These are phyloP conservation scores for Digitaria exilis DNA, from an alignment of 202 grass and related monocot genomes.

Conservation along the genomic window DNA sequence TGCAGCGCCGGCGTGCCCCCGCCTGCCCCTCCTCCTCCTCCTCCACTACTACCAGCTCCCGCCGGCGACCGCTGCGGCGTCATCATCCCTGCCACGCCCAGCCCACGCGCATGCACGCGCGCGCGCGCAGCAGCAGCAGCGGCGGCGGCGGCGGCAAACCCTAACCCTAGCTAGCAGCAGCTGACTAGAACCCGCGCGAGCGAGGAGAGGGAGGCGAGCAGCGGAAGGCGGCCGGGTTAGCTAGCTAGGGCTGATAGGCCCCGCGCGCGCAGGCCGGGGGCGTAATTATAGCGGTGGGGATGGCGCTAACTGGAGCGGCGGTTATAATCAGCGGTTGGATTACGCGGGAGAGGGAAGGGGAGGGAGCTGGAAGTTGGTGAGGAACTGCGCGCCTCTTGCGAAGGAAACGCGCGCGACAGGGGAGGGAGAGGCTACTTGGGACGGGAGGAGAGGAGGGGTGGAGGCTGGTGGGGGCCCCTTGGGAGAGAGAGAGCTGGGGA, in stretches of 20 bases:
- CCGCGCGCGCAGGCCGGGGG: constrained; percentile 10
- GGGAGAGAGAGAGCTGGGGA: not conserved
- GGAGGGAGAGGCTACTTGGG: not conserved
- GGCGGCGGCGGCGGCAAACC: constrained; percentile 33
- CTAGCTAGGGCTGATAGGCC: constrained; percentile 32
- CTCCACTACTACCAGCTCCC: constrained; percentile 3
- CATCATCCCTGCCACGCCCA: constrained; percentile 26
- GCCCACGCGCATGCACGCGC: constrained; percentile 36
- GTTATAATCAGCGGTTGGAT: constrained; percentile 45
- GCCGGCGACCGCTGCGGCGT: constrained; percentile 62
- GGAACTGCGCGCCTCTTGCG: not conserved
- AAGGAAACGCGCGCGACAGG: not conserved
- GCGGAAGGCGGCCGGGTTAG: not conserved
- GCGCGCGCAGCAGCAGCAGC: not conserved
- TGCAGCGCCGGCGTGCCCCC: constrained; percentile 57
- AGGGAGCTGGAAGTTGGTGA: not conserved
- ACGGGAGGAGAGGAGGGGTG: not conserved
- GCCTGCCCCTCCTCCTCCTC: not conserved
- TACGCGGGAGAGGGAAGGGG: constrained; percentile 4
- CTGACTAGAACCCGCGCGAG: not conserved
- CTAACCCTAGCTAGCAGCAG: constrained; percentile 48
- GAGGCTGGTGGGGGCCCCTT: not conserved
- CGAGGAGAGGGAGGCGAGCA: not conserved
- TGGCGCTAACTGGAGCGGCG: constrained; percentile 9
- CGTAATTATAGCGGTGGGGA: constrained; percentile 56